Base-by-base conservation (phyloP, 176 grass and related monocot genomes). In the Triticum dicoccoides region DNA sequence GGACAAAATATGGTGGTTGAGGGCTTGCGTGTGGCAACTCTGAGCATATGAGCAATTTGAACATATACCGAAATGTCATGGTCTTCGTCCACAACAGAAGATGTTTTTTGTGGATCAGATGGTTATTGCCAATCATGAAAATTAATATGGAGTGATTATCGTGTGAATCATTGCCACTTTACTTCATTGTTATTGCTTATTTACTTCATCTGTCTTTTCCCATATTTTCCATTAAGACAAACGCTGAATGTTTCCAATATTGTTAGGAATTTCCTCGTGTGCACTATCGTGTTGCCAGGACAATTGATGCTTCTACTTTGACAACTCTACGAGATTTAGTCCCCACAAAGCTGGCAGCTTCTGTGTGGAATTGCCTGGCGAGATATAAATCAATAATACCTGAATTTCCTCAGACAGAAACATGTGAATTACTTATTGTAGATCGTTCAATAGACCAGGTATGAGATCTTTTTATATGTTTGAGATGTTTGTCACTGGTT, bases 351-450 rank as follows among this genome's bases (percentile, higher is more conserved):
- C 87, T 98, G 87, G 96, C 96, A 56, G 96, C 96, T 88, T 80
- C 79, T 65, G 79, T 98, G 80, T 98, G 91, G 96, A 94, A 96
- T 82, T 88, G 25, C 76, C 79, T 98, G 76, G 62, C 64, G 24
- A 98, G 88, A 84, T 92, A 90, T 42, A 98, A 91, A 88, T 80
- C 89, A 11, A 87, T 84, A 83, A 88, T 98, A 89, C 86, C 86
- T 63, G 90, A 85, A 75, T 98, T 96, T 67, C 96, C 96, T 64
- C 90, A 91, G 85, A 86, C 84, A 69, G 96, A 98, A 75, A 98
- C 96, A 64, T 98, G 96, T 87, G 96, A 98, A 78, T 82, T 98
- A 83, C 93, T 98, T 82, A 98, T 98, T 86, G 86, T 98, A 62
- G 96, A 98, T 41, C 96, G 96, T 51, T 91, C 96, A 68, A 80